Evolutionary conservation across 2,329 filamentous ascomycete genomes (phyloP).

Genomic region (Hortaea werneckii): DNA sequence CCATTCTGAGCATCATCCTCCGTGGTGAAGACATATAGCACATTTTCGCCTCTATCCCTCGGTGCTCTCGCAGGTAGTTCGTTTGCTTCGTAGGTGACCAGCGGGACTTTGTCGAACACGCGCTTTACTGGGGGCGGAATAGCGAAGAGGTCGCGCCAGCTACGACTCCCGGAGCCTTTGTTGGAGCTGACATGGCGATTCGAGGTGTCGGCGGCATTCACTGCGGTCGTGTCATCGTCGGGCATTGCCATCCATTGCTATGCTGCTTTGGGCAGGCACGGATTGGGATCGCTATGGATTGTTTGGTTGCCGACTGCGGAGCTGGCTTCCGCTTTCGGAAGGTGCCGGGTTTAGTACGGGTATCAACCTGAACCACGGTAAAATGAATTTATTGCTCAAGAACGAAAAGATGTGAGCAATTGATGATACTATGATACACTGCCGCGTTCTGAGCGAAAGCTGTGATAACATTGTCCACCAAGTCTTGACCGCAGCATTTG

Average conservation of each 20-base stretch:
- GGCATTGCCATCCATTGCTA: conserved; percentile 16
- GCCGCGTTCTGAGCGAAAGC: too few relatives aligned
- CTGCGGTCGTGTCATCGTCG: conserved; percentile 8
- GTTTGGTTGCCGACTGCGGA: background rate
- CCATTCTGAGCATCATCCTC: conserved; percentile 50
- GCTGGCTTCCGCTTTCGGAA: background rate
- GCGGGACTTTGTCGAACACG: conserved; percentile 76
- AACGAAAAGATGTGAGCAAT: too few relatives aligned
- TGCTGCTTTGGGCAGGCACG: background rate
- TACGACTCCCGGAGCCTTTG: conserved; percentile 1
- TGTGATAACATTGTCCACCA: too few relatives aligned
- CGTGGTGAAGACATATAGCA: conserved; percentile 68
- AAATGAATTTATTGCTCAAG: too few relatives aligned
- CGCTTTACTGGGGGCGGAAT: conserved; percentile 67
- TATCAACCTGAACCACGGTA: too few relatives aligned
- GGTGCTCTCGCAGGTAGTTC: conserved; percentile 57
- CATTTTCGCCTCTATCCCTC: conserved; percentile 38
- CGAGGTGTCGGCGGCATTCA: background rate
- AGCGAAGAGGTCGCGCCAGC: conserved; percentile 31
- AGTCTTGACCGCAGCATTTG: too few relatives aligned
- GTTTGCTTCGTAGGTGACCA: conserved; percentile 65
- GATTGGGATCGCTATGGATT: background rate
- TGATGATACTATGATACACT: too few relatives aligned
- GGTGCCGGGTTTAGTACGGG: background rate
- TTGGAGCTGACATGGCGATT: background rate